phyloP scores from a whole-genome alignment of 139 green algal genomes.

The Haematococcus lacustris region DNA sequence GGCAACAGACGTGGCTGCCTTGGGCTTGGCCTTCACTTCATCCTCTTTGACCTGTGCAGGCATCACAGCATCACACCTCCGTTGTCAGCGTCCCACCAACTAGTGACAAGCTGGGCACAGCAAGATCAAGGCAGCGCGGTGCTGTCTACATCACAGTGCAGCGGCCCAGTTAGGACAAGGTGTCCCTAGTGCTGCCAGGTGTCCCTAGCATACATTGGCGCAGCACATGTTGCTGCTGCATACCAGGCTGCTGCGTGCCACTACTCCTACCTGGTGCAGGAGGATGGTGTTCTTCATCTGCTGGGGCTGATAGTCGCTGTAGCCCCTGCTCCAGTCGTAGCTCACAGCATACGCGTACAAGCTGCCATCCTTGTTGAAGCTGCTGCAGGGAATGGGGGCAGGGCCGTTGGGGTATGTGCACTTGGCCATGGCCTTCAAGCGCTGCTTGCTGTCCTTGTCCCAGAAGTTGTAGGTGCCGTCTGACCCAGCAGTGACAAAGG shows the following conservation, averaged over 20 bases:
- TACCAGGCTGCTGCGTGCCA: no score
- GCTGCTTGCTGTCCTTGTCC: constrained; percentile 97
- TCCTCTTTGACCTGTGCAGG: constrained; percentile 66
- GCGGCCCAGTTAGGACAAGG: no score
- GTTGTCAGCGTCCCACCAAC: no score
- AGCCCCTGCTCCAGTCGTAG: constrained; percentile 90
- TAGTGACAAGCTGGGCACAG: no score
- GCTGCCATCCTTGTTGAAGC: constrained; percentile 82
- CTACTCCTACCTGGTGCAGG: no score
- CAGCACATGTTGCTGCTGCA: no score
- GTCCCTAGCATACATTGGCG: no score
- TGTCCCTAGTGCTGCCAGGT: no score
- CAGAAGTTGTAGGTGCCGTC: constrained; percentile 98
- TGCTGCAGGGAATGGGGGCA: constrained; percentile 67
- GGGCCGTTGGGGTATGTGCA: constrained; percentile 29
- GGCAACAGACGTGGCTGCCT: constrained; percentile 1
- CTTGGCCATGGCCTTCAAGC: constrained; percentile 76
- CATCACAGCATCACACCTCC: no score
- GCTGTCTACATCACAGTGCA: no score
- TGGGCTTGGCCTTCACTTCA: constrained; percentile 70
- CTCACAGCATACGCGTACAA: constrained; percentile 85
- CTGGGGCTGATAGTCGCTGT: constrained; percentile 67
- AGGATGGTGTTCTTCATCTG: constrained; percentile 81
- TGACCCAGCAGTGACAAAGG: constrained; percentile 85
- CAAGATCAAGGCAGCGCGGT: no score